Evolutionary conservation across 2,329 filamentous ascomycete species (phyloP), one percentile per base, ranked within the genome.

Genomic region (Colletotrichum lupini): DNA sequence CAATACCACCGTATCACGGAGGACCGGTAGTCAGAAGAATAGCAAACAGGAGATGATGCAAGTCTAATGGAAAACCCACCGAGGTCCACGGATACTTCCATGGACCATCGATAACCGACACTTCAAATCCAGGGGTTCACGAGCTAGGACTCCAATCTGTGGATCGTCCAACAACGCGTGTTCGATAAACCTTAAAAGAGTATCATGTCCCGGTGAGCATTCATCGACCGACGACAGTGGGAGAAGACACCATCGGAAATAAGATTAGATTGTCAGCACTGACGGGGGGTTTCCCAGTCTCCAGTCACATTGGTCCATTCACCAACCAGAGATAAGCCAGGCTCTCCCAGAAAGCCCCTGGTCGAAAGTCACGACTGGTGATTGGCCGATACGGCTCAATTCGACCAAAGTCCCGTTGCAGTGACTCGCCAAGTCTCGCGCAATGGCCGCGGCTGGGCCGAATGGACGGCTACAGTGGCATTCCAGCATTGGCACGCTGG

Each of bases 391-490:
- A 46, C 16, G 42, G 46, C 42, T 8, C n/a, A 22, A 49, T 61
- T 56, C 32, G 8, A 65, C 60, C 56, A 46, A 56, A 56, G 53
- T 55, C n/a, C 55, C 69, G 63, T 49, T 63, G 42, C 66, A 35
- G 69, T 28, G 59, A 60, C 59, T 69, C 65, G 66, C 59, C 65
- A 73, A 69, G 70, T 64, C 59, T 72, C 58, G 35, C 63, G 68
- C 68, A 71, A 71, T 67, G 32, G 63, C 26, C 30, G 19, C 42
- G 16, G 52, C 53, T 67, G 14, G 56, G 57, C 62, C 60, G 46
- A 59, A 61, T 71, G 56, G 68, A 67, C 46, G 56, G 62, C 61
- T 60, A 59, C 37, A 61, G 35, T 61, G 26, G 68, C 56, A 61
- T 32, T 35, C 32, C 28, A 30, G 49, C 66, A 60, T 35, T 52